Conservation (phyloP, 176 grass and related monocot species). For the Musa beccarii region DNA sequence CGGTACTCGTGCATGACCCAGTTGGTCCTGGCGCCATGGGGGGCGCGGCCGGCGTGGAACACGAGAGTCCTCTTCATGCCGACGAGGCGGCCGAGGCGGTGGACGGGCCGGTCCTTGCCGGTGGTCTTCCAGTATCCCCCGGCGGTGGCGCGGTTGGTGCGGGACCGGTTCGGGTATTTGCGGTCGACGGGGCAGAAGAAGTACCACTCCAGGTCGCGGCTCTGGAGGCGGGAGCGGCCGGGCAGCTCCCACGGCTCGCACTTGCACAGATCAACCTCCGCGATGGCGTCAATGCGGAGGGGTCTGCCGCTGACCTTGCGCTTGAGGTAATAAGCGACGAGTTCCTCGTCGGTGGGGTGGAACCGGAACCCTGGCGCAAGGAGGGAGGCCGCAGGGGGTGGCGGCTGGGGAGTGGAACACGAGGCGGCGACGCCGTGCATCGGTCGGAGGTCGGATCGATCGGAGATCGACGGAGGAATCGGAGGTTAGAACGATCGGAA, state of each 20-base stretch:
- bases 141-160: constrained; percentile 65
- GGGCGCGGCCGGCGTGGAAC: constrained; percentile 70
- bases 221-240: constrained; percentile 57
- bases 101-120: constrained; percentile 77
- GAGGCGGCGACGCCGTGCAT: neutral
- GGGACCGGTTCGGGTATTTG: constrained; percentile 55
- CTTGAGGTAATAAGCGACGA: constrained; percentile 88
- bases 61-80: constrained; percentile 99
- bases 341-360: constrained; percentile 44
- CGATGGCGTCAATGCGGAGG: constrained; percentile 74
- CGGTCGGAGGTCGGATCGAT: neutral
- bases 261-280: constrained; percentile 88
- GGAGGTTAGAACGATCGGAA: too few relatives aligned
- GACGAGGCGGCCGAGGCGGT: constrained; percentile 35
- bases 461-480: neutral
- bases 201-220: constrained; percentile 95
- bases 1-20: constrained; percentile 99
- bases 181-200: constrained; percentile 85
- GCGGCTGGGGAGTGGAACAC: constrained; percentile 9
- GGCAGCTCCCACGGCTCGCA: constrained; percentile 90
- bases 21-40: constrained; percentile 78
- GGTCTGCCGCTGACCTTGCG: constrained; percentile 41
- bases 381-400: constrained; percentile 26
- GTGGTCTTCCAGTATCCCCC: constrained; percentile 97
- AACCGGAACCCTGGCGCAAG: constrained; percentile 51